Base-by-base conservation (phyloP, 257 asterid genomes). In the Mitragyna speciosa region DNA sequence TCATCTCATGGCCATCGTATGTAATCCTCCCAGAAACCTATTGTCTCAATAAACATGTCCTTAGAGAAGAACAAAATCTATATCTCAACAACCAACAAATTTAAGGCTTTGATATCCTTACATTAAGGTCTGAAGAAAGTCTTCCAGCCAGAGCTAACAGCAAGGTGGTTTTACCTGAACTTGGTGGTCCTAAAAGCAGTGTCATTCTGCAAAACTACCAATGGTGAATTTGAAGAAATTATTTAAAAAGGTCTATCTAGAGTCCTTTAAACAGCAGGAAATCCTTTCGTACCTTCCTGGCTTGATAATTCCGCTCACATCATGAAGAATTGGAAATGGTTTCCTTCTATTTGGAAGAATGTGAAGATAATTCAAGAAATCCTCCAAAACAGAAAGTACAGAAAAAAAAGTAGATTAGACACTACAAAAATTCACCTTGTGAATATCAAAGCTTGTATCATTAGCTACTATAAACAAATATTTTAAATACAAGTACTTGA, bases 271-370 rank as follows among this genome's bases (percentile, higher is more conserved):
- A 15, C 4, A 15, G 24, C 17, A 15, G 4, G 15, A 15, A 56
- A 75, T 56, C 19, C 75, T 12, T 28, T 30, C 81, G 82, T 76
- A 92, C 97, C 97, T 93, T 86, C 96, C 96, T 17, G 97, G 98
- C 83, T 90, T 91, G 85, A 94, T 87, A 84, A 89, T 90, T 68
- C 97, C 97, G 78, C 90, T 89, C 73, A 91, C 84, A 72, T 91
- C 96, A 77, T 88, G 92, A 79, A 95, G 93, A 56, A 93, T 89
- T 11, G 96, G 91, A 17, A 93, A 89, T 20, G 94, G 93, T 81
- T 87, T 89, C 91, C 93, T 93, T 73, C 89, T 82, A 77, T 67
- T 90, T n/a, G 94, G 93, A 77, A 95, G 87, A 70, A 95, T 64
- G 28, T 79, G 94, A 72, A 88, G 87, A 78, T 43, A 80, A 76